Evolutionary conservation across 306 rosid genomes (phyloP).

Genomic region (Lotus japonicus): DNA sequence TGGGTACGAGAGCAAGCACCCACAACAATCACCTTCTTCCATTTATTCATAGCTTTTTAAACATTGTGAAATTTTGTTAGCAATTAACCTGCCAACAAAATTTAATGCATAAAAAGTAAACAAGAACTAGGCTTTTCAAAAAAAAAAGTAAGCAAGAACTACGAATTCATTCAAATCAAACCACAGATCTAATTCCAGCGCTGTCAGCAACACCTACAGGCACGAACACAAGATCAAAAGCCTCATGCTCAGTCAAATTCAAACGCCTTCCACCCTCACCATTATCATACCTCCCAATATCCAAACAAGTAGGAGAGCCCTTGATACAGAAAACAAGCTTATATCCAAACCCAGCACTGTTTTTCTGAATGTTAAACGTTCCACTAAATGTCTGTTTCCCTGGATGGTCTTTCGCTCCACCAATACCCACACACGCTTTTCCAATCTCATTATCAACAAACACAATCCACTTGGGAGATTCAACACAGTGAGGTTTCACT

Average conservation of each 20-base stretch:
- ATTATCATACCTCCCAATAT: constrained; percentile 9
- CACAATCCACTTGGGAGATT: neutral
- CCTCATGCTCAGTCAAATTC: constrained; percentile 3
- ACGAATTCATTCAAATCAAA: neutral
- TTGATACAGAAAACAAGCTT: neutral
- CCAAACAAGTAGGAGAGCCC: neutral
- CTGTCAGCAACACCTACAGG: neutral
- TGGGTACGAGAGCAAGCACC: no score
- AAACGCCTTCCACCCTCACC: neutral
- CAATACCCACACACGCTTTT: constrained; percentile 14
- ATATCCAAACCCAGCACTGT: neutral
- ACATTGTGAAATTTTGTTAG: no score
- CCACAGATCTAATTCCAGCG: neutral
- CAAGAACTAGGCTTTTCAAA: no score
- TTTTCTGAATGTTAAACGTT: neutral
- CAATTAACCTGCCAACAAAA: no score
- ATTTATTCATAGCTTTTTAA: no score
- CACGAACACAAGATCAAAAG: neutral
- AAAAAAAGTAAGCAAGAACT: no score
- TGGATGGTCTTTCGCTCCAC: neutral
- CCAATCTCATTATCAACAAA: neutral
- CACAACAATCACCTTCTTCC: no score
- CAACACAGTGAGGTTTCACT: no score
- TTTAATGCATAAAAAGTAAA: no score
- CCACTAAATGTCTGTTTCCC: neutral